Base-by-base conservation (phyloP, 2,329 filamentous ascomycete species). In the Helminthosporium solani region DNA sequence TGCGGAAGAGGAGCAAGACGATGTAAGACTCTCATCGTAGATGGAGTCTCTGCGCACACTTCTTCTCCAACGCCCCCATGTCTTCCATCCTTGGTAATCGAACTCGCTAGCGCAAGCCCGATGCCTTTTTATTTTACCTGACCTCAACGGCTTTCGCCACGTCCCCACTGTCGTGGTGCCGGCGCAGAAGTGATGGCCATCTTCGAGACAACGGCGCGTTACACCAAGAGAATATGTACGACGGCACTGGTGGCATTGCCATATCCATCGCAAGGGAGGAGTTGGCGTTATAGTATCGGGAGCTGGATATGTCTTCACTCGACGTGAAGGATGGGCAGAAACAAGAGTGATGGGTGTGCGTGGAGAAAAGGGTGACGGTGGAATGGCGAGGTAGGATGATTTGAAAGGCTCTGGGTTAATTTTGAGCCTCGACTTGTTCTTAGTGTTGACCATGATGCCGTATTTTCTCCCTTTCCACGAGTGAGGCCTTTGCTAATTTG, bases 181-280 rank as follows among this genome's bases (percentile, higher is more conserved):
- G 3, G 75, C 65, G 66, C 78, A 81, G 68, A 79, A 80, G 48
- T 67, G 64, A 58, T 81, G 78, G 2, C 78, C 78, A 52, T 81
- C 78, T 36, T 76, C 69, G 7, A 81, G 72, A 48, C 78, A 81
- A 42, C 78, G 74, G 0, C 75, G 72, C 0, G 78, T 81, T 2
- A 72, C 73, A 16, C 70, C 73, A 2, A 81, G 67, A 1, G 67
- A 64, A 60, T 80, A 81, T 9, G 64, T 68, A 15, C 64, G 67
- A 30, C 66, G 61, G 63, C 78, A 81, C 34, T 74, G 58, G 57
- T 81, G 78, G 56, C 78, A 81, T 52, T 72, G 70, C 78, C 78
- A 81, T 27, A 76, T 62, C 78, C 78, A 81, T 16, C 59, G 55
- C 3, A 76, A 63, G 0, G 73, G 71, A 1, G 62, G 48, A 4